Conservation (phyloP, 2,329 filamentous ascomycete species). For the Phaeosphaeriaceae sp. region DNA sequence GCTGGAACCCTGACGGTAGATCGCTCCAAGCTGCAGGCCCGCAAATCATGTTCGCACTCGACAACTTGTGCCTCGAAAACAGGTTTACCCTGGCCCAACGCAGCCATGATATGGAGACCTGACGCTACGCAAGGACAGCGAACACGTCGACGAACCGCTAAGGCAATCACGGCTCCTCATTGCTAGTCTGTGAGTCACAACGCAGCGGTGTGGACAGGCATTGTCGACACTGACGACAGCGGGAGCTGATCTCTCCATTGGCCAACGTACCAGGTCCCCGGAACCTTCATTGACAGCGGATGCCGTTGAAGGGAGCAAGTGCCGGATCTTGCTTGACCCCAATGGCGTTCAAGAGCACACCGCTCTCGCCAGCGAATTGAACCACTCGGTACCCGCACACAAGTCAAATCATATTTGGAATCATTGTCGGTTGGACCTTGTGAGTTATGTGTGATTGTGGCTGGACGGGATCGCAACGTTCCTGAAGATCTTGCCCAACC, state of each 20-base stretch:
- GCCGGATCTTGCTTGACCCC: slow-evolving; percentile 5
- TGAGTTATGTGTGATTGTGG: background rate
- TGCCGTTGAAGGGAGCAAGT: slow-evolving; percentile 13
- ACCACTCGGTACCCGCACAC: background rate
- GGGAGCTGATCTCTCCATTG: slow-evolving; percentile 10
- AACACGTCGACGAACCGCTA: background rate
- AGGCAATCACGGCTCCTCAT: slow-evolving; percentile 2
- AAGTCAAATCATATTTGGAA: background rate
- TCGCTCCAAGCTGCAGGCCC: slow-evolving; percentile 26
- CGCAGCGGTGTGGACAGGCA: slow-evolving; percentile 18
- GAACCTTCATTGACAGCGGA: slow-evolving; percentile 9
- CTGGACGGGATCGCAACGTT: slow-evolving; percentile 1
- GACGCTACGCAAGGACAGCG: background rate
- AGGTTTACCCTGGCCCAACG: background rate
- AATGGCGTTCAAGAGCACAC: background rate
- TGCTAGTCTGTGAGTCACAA: slow-evolving; percentile 16
- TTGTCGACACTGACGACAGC: slow-evolving; percentile 14
- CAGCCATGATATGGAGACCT: background rate
- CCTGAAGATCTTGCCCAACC: slow-evolving; percentile 6
- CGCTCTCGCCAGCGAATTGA: background rate
- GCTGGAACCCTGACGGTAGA: slow-evolving; percentile 29
- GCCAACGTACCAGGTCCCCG: slow-evolving; percentile 17
- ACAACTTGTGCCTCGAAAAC: slow-evolving; percentile 9
- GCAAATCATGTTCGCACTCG: slow-evolving; percentile 27
- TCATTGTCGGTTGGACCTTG: background rate